A percentile compares a stretch with the other conserved stretches of the same genome.
Evolutionary conservation across 208 protist species (phyloP).

Genomic region (Wallacemonas collosoma): DNA sequence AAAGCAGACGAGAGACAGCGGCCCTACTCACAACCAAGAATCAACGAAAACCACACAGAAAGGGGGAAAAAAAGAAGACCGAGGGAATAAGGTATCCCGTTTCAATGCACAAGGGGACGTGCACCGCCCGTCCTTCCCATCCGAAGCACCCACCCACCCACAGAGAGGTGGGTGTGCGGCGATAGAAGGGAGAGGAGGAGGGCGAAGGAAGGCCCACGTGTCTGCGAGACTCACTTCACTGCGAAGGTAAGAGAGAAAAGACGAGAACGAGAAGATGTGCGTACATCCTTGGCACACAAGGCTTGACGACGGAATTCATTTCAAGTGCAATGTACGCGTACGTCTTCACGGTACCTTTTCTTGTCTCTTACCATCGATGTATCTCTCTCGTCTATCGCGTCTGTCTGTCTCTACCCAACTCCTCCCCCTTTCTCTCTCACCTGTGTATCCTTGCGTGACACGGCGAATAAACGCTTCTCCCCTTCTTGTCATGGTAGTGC

Average conservation of each 20-base stretch:
- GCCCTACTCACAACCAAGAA: slow-evolving; percentile 5
- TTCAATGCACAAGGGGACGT: no score
- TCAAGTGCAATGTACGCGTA: no score
- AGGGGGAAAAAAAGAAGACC: neutral
- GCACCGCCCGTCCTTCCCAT: no score
- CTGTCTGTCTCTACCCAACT: neutral
- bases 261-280: neutral
- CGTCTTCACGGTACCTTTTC: neutral
- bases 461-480: no score
- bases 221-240: no score
- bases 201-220: no score
- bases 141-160: no score
- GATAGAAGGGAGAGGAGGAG: no score
- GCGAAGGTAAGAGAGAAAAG: neutral
- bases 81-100: neutral
- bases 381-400: slow-evolving; percentile 5
- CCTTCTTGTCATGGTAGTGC: no score
- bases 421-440: slow-evolving; percentile 2
- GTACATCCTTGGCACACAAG: no score
- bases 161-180: no score
- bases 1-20: neutral
- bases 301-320: no score
- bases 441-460: neutral
- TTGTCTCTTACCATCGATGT: slow-evolving; percentile 3
- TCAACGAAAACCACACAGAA: slow-evolving; percentile 5